Base-by-base conservation (phyloP, 768 basidiomycete species). In the Leccinum uliginosum region DNA sequence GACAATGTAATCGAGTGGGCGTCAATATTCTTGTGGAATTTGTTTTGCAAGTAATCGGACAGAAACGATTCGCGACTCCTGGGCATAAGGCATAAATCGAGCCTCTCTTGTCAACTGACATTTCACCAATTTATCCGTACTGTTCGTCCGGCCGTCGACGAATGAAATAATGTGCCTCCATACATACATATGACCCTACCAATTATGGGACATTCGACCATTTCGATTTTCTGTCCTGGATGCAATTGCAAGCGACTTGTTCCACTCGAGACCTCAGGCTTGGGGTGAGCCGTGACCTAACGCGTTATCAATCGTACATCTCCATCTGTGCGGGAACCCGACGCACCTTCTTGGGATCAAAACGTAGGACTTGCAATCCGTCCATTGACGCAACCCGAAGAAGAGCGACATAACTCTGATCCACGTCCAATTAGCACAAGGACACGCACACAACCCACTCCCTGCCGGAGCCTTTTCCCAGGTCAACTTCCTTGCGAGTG, bases 301-400 rank as follows among this genome's bases (percentile, higher is more conserved):
- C 14, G 24, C 11, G 19, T 57, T 27, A 17, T 48, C 40, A 32
- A 50, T n/a, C 2, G 46, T 11, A 30, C 14, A 8, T 38, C 12
- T 10, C 23, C 23, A 32, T 2, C 14, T 3, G 24, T 30, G 19
- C 30, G 2, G 14, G 7, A 10, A 23, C 1, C 38, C 8, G n/a
- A 56, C 66, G 10, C 21, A 81, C 81, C 73, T 80, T 82, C 65
- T 73, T 78, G 1, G 78, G 73, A 58, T 82, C 78, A 59, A 83
- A 83, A 6, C 78, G 68, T 19, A 83, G 62, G 4, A 83, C 79
- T 57, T 83, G 81, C 48, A 83, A 67, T 4, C 82, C 80, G 0
- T 81, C 80, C 57, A 83, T 67, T 1, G 78, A 75, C 15, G 80
- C 77, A 3, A 80, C 82, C 3, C 81, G 76, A 4, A 81, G 82